phyloP scores from a whole-genome alignment of 306 rosid genomes.

The Fragaria vesca region DNA sequence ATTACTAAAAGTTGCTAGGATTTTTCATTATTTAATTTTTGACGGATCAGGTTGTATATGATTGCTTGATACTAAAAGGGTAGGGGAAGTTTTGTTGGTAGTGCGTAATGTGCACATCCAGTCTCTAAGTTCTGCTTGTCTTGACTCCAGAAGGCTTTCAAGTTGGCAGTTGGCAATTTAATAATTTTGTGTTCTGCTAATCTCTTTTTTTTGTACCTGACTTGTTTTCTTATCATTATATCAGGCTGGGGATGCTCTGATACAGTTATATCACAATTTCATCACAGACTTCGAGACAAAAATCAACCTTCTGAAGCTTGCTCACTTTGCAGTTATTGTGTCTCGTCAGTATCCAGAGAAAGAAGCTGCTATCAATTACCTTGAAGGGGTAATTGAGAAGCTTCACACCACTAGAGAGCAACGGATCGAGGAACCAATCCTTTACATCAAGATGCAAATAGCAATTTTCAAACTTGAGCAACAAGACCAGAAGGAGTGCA shows the following conservation, averaged over 20 bases:
- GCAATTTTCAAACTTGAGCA: constrained; percentile 85
- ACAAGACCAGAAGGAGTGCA: constrained; percentile 82
- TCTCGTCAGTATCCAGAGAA: constrained; percentile 94
- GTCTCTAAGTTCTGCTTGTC: neutral
- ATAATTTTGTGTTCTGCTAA: neutral
- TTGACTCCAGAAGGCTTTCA: neutral
- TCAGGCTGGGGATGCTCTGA: constrained; percentile 99
- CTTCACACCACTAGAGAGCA: constrained; percentile 85
- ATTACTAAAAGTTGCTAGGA: neutral
- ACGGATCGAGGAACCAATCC: constrained; percentile 89
- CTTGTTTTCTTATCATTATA: constrained; percentile 16
- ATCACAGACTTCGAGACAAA: constrained; percentile 98
- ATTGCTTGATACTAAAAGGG: neutral
- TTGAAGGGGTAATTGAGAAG: constrained; percentile 87
- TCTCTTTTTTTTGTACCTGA: constrained; percentile 7
- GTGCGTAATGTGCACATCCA: neutral
- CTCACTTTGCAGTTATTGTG: constrained; percentile 96
- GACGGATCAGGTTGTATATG: neutral
- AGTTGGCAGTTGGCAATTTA: neutral
- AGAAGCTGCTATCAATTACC: constrained; percentile 89
- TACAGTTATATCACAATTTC: constrained; percentile 92
- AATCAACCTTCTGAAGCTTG: constrained; percentile 97
- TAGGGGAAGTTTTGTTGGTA: neutral
- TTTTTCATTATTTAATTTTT: neutral
- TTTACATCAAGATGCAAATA: constrained; percentile 89